Evolutionary conservation across 2,329 filamentous ascomycete species (phyloP).

Genomic region (Myotisia sp.): DNA sequence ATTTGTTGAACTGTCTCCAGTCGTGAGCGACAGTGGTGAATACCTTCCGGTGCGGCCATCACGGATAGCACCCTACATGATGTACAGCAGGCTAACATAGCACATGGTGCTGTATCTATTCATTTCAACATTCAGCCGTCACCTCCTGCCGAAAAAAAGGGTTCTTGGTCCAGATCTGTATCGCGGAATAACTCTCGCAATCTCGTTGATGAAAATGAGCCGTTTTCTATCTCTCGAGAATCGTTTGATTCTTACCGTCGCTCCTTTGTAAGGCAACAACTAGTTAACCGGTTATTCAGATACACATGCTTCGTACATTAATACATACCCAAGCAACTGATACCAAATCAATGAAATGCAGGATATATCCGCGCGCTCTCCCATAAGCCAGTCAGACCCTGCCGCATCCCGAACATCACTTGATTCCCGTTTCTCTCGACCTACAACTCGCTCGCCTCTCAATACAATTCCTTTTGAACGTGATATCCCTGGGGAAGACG

Average conservation of each 20-base stretch:
- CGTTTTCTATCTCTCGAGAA: conserved; percentile 87
- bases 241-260: conserved; percentile 94
- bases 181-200: conserved; percentile 41
- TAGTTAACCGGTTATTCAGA: conserved; percentile 2
- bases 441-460: conserved; percentile 48
- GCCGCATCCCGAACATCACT: conserved; percentile 59
- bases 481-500: conserved; percentile 55
- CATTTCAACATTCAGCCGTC: conserved; percentile 49
- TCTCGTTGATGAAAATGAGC: conserved; percentile 69
- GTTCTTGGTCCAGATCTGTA: conserved; percentile 52
- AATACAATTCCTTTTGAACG: conserved; percentile 44
- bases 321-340: neutral
- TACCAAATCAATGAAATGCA: conserved; percentile 23
- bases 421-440: conserved; percentile 55
- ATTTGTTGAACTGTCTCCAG: conserved; percentile 35
- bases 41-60: conserved; percentile 64
- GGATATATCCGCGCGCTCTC: conserved; percentile 84
- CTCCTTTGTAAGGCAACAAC: conserved; percentile 59
- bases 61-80: conserved; percentile 13
- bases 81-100: too few species aligned
- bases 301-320: too few species aligned
- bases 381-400: conserved; percentile 47
- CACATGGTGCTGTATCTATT: conserved; percentile 14
- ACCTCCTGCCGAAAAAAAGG: conserved; percentile 70
- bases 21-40: conserved; percentile 89